Percentiles rank a stretch among this genome's conserved stretches.
Conservation (phyloP, 1,284 basidiomycete genomes). For the Ceratobasidium sp. region DNA sequence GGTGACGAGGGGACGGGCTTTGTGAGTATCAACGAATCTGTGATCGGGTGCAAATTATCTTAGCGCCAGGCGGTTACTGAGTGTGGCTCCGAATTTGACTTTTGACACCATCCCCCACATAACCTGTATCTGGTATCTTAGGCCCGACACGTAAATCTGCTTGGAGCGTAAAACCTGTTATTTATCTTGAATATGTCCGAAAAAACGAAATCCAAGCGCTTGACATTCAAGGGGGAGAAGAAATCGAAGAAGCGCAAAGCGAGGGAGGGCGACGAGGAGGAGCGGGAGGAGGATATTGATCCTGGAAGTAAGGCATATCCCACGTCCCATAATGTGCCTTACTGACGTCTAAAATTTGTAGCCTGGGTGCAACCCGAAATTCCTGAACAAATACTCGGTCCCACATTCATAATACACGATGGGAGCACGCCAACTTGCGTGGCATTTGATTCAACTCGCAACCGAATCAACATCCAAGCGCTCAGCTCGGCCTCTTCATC, state of each 20-base stretch:
- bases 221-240: slow-evolving; percentile 89
- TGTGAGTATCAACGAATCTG: slow-evolving; percentile 39
- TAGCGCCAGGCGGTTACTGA: slow-evolving; percentile 11
- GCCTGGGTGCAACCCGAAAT: slow-evolving; percentile 80
- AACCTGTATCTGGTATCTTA: background rate
- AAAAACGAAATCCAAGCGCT: slow-evolving; percentile 68
- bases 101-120: background rate
- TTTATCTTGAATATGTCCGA: slow-evolving; percentile 54
- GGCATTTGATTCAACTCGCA: slow-evolving; percentile 78
- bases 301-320: slow-evolving; percentile 39
- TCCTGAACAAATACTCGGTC: slow-evolving; percentile 76
- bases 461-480: slow-evolving; percentile 63
- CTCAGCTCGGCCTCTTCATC: slow-evolving; percentile 47
- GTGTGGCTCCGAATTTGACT: slow-evolving; percentile 2
- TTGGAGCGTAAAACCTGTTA: background rate
- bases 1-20: slow-evolving; percentile 34
- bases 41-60: slow-evolving; percentile 35
- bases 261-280: slow-evolving; percentile 57
- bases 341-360: slow-evolving; percentile 51
- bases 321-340: slow-evolving; percentile 11
- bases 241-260: slow-evolving; percentile 79
- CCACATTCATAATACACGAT: slow-evolving; percentile 80
- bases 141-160: background rate
- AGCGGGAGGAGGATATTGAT: slow-evolving; percentile 48
- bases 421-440: slow-evolving; percentile 77